Conservation (phyloP, 2,329 filamentous ascomycete species). For the Bipolaris cookei region DNA sequence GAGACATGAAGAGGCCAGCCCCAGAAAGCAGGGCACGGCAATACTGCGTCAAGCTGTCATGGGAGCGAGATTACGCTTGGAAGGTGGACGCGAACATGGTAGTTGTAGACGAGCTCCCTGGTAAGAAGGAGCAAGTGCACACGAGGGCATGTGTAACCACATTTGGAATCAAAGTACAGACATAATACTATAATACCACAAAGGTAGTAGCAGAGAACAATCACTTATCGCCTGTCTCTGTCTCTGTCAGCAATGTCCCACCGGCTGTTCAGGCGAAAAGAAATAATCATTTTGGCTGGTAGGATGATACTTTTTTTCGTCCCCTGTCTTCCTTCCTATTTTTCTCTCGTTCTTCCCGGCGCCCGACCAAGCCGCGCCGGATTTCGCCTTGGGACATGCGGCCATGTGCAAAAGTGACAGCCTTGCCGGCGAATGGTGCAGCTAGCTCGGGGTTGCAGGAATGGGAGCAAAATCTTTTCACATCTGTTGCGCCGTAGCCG, state of each 20-base stretch:
- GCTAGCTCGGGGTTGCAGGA: constrained; percentile 10
- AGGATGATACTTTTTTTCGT: neutral
- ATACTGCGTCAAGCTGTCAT: constrained; percentile 16
- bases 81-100: constrained; percentile 17
- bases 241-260: constrained; percentile 1
- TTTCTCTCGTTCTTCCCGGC: neutral
- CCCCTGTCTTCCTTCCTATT: neutral
- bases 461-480: constrained; percentile 11
- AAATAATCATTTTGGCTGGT: neutral
- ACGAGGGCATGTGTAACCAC: constrained; percentile 10
- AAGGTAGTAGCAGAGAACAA: neutral
- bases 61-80: constrained; percentile 13
- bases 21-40: neutral
- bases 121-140: constrained; percentile 11
- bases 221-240: constrained; percentile 1
- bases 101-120: constrained; percentile 12
- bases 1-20: constrained; percentile 8
- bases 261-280: neutral
- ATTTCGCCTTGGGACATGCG: constrained; percentile 8
- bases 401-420: constrained; percentile 6
- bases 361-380: constrained; percentile 1
- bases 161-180: constrained; percentile 2
- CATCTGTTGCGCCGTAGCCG: constrained; percentile 12
- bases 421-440: constrained; percentile 13
- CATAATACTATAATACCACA: neutral